Evolutionary conservation across 164 flowering plant genomes (phyloP), one percentile per base, ranked within the genome.

Genomic region (Vitis rotundifolia): DNA sequence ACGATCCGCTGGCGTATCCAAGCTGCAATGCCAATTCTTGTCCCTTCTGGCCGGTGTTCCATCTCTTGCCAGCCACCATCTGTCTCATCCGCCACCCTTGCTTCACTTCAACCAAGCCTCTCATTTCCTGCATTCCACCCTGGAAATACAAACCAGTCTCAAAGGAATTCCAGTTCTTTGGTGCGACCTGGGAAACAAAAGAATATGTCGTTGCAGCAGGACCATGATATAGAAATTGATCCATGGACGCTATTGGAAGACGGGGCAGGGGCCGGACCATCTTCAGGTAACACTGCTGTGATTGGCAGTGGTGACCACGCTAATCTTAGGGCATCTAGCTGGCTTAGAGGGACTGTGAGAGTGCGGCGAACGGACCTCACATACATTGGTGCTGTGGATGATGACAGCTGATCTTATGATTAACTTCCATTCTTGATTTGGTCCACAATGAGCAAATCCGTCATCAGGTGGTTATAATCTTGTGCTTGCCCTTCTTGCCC

Each of bases 161-260:
- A 73, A 48, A 87, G 75, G 71, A 83, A 69, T 70, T 28, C 78
- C 9, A 60, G 56, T 59, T 57, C 84, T 63, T 72, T 71, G 8
- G 71, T 74, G 11, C 82, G 94, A 47, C 13, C 70, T 8, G 87
- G 82, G 12, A 92, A 89, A 77, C 56, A 84, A 68, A 93, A 89
- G 83, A 44, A 79, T 61, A 51, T 66, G 18, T 69, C 79, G 8
- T 49, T 49, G 63, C 91, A 77, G 60, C 83, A 65, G 28, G 97
- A 93, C 11, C 67, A 68, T 66, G 96, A 91, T 28, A 69, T 81
- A 71, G 98, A 93, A 64, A 63, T 92, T 50, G 99, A 96, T 66
- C 97, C 97, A 12, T 96, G 99, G 99, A 84, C 82, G 9, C 85
- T 93, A 48, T 77, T 93, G 69, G 99, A 96, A 81, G 98, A 96